phyloP scores from a whole-genome alignment of 75 land plant species.

The Pinus tabuliformis region DNA sequence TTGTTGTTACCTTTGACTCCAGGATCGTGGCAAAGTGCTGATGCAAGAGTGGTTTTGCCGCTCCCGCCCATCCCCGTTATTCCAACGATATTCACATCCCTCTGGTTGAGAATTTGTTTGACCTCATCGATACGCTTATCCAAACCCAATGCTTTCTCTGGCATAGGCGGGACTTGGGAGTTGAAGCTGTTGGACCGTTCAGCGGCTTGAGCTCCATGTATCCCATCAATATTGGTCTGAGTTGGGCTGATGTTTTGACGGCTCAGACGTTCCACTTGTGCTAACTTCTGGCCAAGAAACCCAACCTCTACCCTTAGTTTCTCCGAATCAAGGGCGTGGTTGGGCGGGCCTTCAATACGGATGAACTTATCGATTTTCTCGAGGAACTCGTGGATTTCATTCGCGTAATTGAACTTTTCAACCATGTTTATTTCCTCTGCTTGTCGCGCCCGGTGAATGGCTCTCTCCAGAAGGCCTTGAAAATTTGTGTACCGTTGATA shows the following conservation, averaged over 20 bases:
- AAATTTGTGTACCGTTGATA: background rate
- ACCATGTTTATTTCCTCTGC: background rate
- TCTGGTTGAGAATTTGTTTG: background rate
- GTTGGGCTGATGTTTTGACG: background rate
- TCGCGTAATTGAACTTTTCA: background rate
- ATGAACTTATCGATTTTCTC: background rate
- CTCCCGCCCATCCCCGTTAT: background rate
- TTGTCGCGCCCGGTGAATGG: background rate
- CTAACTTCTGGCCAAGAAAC: background rate
- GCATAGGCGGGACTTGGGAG: background rate
- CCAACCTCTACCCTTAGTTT: background rate
- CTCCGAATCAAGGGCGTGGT: background rate
- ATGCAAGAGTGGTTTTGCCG: constrained; percentile 1
- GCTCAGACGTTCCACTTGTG: background rate
- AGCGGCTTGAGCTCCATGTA: background rate
- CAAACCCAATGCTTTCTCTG: background rate
- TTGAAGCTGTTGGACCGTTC: background rate
- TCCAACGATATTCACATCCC: background rate
- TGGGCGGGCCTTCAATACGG: background rate
- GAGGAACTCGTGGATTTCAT: no score
- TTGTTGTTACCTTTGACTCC: background rate
- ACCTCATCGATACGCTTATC: background rate
- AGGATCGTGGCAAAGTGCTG: background rate
- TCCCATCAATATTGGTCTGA: background rate
- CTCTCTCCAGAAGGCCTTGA: background rate